Base-by-base conservation (phyloP, 2,329 filamentous ascomycete genomes). In the Grosmannia clavigera region DNA sequence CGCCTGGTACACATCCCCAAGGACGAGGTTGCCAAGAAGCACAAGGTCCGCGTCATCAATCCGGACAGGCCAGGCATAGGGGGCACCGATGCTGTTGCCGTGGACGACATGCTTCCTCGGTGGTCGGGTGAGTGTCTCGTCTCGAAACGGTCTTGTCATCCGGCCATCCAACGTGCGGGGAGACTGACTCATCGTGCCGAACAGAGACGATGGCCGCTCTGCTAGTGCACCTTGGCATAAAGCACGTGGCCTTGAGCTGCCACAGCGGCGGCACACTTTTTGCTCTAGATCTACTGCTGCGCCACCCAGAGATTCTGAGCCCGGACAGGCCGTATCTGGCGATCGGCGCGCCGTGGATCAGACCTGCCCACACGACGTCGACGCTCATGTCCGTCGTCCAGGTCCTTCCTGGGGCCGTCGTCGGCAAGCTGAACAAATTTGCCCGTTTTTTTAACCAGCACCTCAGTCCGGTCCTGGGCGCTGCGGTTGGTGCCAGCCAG, bases 41-140 rank as follows among this genome's bases (percentile, higher is more conserved):
- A 72, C 62, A 62, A 66, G 25, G 63, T 74, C 25, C 70, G 72
- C 38, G 66, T 74, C 54, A 66, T 74, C 60, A 62, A 63, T 59
- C 60, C 65, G 0, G 71, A 74, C 61, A 63, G 72, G 6, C 72
- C 73, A 0, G 72, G 72, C 10, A 68, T 74, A 51, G 73, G 72
- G 12, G 67, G 68, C 9, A 73, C 71, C 6, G 68, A 68, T 19
- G 61, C 66, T 9, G 69, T 68, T 1, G 58, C 61, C 5, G 58
- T 64, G 0, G 50, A 62, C 7, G 56, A 67, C 19, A 62, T 66
- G 12, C 60, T 73, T 50, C 57, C 33, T 2, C 55, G 67, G 9
- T 72, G 69, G 68, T 65, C 70, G 50, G 69, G 68, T 46, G 64
- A 7, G 55, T 55, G 5, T 31, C 27, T 53, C 51, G 6, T 27